Conservation (phyloP, 2,329 filamentous ascomycete species). For the Acrocalymma vagum region DNA sequence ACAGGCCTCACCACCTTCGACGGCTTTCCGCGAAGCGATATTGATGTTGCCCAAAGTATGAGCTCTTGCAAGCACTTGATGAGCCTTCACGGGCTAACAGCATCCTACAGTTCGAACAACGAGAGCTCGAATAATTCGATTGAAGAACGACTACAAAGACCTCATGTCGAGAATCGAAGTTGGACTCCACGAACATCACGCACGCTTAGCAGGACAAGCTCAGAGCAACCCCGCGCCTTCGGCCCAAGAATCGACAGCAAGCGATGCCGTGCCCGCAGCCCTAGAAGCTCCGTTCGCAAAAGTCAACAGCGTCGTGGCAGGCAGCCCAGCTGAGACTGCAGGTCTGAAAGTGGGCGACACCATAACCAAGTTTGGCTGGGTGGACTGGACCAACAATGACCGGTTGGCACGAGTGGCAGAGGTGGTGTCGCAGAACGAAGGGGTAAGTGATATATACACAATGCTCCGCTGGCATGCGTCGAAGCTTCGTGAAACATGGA, state of each 20-base stretch:
- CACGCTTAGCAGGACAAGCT: slow-evolving; percentile 64
- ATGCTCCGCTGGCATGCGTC: slow-evolving; percentile 12
- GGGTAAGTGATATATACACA: slow-evolving; percentile 65
- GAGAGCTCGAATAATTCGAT: slow-evolving; percentile 83
- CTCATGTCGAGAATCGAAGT: slow-evolving; percentile 86
- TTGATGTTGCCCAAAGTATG: slow-evolving; percentile 93
- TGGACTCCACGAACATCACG: slow-evolving; percentile 89
- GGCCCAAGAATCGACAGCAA: slow-evolving; percentile 25
- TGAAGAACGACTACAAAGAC: slow-evolving; percentile 93
- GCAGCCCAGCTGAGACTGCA: slow-evolving; percentile 83
- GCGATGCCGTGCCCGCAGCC: slow-evolving; percentile 36
- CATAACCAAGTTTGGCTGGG: slow-evolving; percentile 85
- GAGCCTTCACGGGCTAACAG: no score
- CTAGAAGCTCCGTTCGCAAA: slow-evolving; percentile 79
- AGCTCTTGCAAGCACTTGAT: slow-evolving; percentile 23
- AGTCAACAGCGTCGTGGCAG: slow-evolving; percentile 81
- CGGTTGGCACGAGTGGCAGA: slow-evolving; percentile 86
- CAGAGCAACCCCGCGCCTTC: slow-evolving; percentile 46
- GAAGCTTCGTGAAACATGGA: slow-evolving; percentile 12
- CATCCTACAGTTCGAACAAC: slow-evolving; percentile 92
- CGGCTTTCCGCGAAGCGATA: slow-evolving; percentile 90
- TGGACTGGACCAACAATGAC: slow-evolving; percentile 86
- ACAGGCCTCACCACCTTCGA: slow-evolving; percentile 87
- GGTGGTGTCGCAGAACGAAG: slow-evolving; percentile 88
- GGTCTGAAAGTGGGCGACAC: slow-evolving; percentile 83